These are phyloP conservation scores for Neurospora sublineolata DNA, from an alignment of 495 filamentous ascomycete species.

Conservation along the genomic window DNA sequence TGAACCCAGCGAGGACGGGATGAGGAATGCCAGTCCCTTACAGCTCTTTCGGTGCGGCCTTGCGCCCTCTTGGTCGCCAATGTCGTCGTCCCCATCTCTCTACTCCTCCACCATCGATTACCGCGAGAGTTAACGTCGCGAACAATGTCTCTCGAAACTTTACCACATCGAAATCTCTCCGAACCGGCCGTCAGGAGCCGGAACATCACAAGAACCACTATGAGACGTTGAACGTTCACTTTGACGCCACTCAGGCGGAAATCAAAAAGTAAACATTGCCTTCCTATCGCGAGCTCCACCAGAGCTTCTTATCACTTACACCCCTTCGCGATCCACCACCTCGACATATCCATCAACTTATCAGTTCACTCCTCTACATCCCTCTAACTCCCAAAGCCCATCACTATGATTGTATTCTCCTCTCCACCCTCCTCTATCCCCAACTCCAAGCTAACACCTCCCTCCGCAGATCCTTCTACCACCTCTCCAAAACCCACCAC, in stretches of 20 bases:
- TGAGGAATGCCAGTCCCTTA: constrained; percentile 44
- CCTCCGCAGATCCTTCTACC: constrained; percentile 67
- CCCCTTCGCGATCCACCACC: neutral
- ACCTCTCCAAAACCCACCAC: constrained; percentile 84
- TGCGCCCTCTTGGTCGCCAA: constrained; percentile 9
- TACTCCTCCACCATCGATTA: neutral
- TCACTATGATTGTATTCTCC: too few species aligned
- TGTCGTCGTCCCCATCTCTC: neutral
- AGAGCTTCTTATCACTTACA: neutral
- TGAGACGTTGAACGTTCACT: constrained; percentile 63
- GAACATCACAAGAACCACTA: constrained; percentile 50
- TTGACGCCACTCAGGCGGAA: constrained; percentile 55
- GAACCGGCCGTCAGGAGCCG: neutral
- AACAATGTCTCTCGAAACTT: neutral
- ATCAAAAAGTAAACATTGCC: constrained; percentile 67
- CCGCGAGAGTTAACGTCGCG: neutral
- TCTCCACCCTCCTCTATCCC: neutral
- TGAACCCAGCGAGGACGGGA: constrained; percentile 13
- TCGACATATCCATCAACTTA: neutral
- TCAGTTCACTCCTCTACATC: too few species aligned
- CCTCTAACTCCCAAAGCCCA: too few species aligned
- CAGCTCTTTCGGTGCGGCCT: constrained; percentile 14
- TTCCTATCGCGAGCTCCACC: neutral
- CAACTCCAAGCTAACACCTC: neutral
- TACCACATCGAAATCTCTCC: neutral